These are phyloP conservation scores for Trichoderma hamatum DNA, from an alignment of 2,329 filamentous ascomycete species.

Conservation along the genomic window DNA sequence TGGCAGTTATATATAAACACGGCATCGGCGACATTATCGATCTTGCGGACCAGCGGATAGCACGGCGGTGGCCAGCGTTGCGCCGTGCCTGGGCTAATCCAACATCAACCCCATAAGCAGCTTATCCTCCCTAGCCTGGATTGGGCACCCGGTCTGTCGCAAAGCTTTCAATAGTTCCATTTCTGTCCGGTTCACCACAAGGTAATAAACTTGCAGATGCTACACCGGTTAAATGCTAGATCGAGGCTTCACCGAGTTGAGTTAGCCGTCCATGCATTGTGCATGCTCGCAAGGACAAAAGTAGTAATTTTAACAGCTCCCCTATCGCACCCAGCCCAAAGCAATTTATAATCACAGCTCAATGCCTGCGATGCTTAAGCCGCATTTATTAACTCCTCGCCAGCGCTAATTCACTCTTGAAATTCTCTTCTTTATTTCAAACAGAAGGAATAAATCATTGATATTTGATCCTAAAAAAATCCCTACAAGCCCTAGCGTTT, in stretches of 20 bases:
- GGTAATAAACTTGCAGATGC: background rate
- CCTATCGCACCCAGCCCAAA: background rate
- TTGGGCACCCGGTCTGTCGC: background rate
- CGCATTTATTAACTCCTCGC: too few relatives aligned
- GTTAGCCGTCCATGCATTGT: background rate
- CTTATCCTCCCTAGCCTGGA: background rate
- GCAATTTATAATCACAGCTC: background rate
- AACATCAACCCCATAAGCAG: background rate
- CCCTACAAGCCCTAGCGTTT: conserved; percentile 11
- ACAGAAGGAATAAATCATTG: background rate
- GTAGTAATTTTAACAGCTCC: background rate
- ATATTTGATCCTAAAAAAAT: conserved; percentile 2
- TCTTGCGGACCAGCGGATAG: background rate
- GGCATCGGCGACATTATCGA: background rate
- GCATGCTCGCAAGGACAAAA: background rate
- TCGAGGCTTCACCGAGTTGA: background rate
- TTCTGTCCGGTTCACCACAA: background rate
- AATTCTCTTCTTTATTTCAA: background rate
- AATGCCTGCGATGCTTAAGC: background rate
- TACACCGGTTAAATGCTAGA: background rate
- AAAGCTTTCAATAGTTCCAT: background rate
- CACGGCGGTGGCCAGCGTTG: conserved; percentile 4
- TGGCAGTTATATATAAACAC: background rate
- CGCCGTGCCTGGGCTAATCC: conserved; percentile 1
- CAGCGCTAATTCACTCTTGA: too few relatives aligned